Evolutionary conservation across 108 stramenopile species (phyloP), one percentile per base, ranked within the genome.

Genomic region (Chaetoceros tenuissimus): DNA sequence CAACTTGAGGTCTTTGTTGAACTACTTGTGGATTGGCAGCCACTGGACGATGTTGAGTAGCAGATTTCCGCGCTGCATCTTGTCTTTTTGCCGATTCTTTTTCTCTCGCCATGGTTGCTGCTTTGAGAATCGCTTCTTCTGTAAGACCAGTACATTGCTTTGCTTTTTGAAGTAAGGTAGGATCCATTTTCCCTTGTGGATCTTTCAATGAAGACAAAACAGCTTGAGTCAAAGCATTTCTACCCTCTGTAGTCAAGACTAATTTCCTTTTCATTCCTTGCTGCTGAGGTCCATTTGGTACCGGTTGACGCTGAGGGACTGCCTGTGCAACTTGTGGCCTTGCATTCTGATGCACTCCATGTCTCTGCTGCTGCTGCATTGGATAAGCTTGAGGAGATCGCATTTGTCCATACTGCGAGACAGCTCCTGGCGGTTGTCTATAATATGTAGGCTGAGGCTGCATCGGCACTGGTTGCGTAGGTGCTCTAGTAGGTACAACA

Each of bases 121-220:
- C 90, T 69, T 92, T 92, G 44, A 85, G 24, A 44, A 92, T 84
- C 18, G 90, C 84, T 56, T 84, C 68, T 53, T 73, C 57, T 0
- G 86, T 82, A 22, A 92, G 50, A 3, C 86, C 86, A 31, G 83
- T 76, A 8, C 66, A 75, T 7, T 7, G 19, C 55, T 84, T 55
- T 19, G 90, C 90, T 52, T 59, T 73, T 53, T 80, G 72, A 66
- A 92, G 69, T 19, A 80, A 57, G 7, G 46, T 45, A 13, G 82
- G 79, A 49, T 73, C 82, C 17, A 92, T 73, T 28, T 67, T 51
- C 1, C 90, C 90, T 27, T 56, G 62, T 19, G 86, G 85, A 48
- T 72, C 60, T 20, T 80, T 80, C 52, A 92, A 80, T 23, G 86
- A 80, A 0, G 86, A 86, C 63, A 85, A 81, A 51, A 92, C 85